Percentiles rank a stretch among this genome's conserved stretches.
These are phyloP conservation scores for Beta macrorhiza DNA, from an alignment of 179 eudicot genomes.

Conservation along the genomic window DNA sequence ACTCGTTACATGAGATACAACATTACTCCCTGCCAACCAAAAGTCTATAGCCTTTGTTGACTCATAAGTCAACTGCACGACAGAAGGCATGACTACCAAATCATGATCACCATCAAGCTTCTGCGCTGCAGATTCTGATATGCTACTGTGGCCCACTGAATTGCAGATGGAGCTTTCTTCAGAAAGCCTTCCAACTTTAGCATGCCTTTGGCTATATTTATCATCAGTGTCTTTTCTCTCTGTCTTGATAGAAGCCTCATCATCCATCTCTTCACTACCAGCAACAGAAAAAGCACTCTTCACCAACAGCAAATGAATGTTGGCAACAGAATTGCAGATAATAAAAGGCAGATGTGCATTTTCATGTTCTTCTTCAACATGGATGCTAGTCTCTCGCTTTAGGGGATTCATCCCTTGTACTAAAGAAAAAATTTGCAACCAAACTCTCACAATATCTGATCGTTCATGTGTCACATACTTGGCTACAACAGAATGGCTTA, in stretches of 20 bases:
- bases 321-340: conserved; percentile 63
- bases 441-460: conserved; percentile 57
- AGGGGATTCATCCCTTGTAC: conserved; percentile 93
- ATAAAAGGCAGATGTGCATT: conserved; percentile 72
- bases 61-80: conserved; percentile 56
- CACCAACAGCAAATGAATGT: conserved; percentile 71
- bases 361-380: conserved; percentile 88
- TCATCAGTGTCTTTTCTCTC: conserved; percentile 46
- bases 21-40: conserved; percentile 61
- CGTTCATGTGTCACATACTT: conserved; percentile 58
- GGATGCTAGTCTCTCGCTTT: conserved; percentile 84
- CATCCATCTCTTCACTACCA: conserved; percentile 39
- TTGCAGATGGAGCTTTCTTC: conserved; percentile 72
- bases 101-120: conserved; percentile 26
- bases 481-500: conserved; percentile 78
- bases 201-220: conserved; percentile 59
- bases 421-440: conserved; percentile 76
- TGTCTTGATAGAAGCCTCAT: conserved; percentile 30
- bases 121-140: conserved; percentile 31
- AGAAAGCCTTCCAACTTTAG: conserved; percentile 88
- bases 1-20: conserved; percentile 36
- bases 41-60: conserved; percentile 71
- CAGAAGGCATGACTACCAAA: conserved; percentile 41
- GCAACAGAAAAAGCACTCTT: conserved; percentile 65
- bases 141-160: conserved; percentile 43